Conservation (phyloP, 306 rosid species). For the Citrullus amarus region DNA sequence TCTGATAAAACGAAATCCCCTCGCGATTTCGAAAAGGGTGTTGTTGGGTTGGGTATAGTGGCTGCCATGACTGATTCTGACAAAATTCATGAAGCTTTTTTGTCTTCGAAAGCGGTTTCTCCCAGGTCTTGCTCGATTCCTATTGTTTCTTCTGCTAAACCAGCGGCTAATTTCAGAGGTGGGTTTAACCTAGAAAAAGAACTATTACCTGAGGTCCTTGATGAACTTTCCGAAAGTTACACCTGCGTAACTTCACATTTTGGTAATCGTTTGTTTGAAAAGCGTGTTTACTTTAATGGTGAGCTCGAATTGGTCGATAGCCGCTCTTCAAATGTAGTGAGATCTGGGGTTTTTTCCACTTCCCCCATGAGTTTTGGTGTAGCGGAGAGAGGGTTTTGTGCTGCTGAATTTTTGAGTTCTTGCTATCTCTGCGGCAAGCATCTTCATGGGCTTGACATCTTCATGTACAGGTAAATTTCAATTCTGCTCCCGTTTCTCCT, state of each 20-base stretch:
- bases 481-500: not conserved
- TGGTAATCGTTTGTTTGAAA: slow-evolving; percentile 21
- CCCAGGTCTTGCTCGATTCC: slow-evolving; percentile 42
- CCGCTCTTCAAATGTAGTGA: slow-evolving; percentile 8
- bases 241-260: slow-evolving; percentile 46
- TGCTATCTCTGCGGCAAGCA: slow-evolving; percentile 52
- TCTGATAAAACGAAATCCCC: slow-evolving; percentile 27
- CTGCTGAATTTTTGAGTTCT: slow-evolving; percentile 35
- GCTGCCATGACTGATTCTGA: slow-evolving; percentile 51
- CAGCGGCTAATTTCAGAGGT: slow-evolving; percentile 50
- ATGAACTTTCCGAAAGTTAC: slow-evolving; percentile 41
- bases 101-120: slow-evolving; percentile 10
- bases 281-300: slow-evolving; percentile 32
- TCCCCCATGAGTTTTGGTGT: slow-evolving; percentile 38
- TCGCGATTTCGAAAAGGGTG: slow-evolving; percentile 35
- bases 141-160: slow-evolving; percentile 49
- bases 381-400: slow-evolving; percentile 18
- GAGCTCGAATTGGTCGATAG: slow-evolving; percentile 17
- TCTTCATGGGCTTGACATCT: slow-evolving; percentile 64
- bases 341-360: slow-evolving; percentile 38
- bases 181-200: slow-evolving; percentile 15
- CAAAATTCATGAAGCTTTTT: slow-evolving; percentile 7
- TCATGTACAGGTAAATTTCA: slow-evolving; percentile 59
- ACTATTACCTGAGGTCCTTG: slow-evolving; percentile 13
- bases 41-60: slow-evolving; percentile 60